Base-by-base conservation (phyloP, 2,329 filamentous ascomycete species). In the Fusarium algeriense region DNA sequence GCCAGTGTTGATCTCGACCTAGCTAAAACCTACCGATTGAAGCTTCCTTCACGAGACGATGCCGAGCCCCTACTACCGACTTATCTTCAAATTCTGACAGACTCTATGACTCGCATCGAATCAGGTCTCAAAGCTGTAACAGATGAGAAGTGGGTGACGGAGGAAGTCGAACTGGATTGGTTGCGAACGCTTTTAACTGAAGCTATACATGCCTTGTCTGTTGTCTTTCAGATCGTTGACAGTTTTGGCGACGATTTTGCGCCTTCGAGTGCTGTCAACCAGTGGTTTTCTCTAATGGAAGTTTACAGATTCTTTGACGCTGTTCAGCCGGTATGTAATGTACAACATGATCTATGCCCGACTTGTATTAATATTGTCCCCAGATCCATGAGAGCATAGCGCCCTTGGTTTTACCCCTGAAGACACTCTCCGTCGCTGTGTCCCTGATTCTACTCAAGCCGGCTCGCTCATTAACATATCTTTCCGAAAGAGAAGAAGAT, bases 211-310 rank as follows among this genome's bases (percentile, higher is more conserved):
- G 87, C 91, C 43, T 84, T 96, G 80, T 91, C 93, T 52, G 85
- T 94, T 19, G 82, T 94, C 28, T 93, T 95, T 73, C 87, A 93
- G 71, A 85, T 92, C n/a, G 81, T 94, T 37, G 90, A 92, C 69
- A 82, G 87, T 49, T 85, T 87, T 54, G 79, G 84, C 40, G 82
- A 82, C 20, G 80, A 85, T 49, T 87, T 93, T 73, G 84, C 89
- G 15, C 84, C 89, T 19, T 85, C 88, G 20, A 83, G 86, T 17
- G 80, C 90, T 10, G 85, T 94, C 20, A 83, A 88, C 41, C 85
- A 88, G 70, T 97, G 94, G 94, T 94, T 95, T 74, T 83, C 86
- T n/a, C 82, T 95, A 53, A 90, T 95, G 85, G 84, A 87, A 44
- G 84, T 88, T 17, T 90, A 89, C 75, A 83, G 82, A 54, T 97